Evolutionary conservation across 2,329 filamentous ascomycete genomes (phyloP), one percentile per base, ranked within the genome.

Genomic region (Hypoxylon rubiginosum): DNA sequence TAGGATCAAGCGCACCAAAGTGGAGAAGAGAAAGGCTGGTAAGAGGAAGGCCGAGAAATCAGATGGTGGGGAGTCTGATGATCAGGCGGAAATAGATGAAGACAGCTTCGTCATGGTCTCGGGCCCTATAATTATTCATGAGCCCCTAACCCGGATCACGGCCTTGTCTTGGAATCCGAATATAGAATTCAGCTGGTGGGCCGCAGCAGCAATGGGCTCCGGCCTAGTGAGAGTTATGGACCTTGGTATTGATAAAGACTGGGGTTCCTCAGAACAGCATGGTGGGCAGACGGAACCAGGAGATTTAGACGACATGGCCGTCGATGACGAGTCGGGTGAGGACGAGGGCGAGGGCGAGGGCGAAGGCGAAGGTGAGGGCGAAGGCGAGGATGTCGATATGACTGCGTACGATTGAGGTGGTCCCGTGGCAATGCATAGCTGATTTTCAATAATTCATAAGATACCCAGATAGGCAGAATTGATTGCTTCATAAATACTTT

Each of bases 101-200:
- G 72, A 73, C 5, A 71, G 70, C n/a, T 65, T 70, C 11, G 73
- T 62, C 8, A 72, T 75, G 62, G 65, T 68, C 3, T 59, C 82
- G 0, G 80, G 80, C 4, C 79, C 83, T 39, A 81, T 82, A 4
- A 79, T 85, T 4, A 82, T 91, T 10, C 85, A 89, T 71, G 90
- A 92, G 60, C 85, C 90, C 51, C 80, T 85, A 67, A 90, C 88
- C 9, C 84, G 89, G 50, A 80, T 92, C 68, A 88, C 88, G 4
- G 81, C 84, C 1, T 79, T 91, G 24, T 84, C 85, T 43, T 92
- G 90, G 90, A 92, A 92, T 73, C 88, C 90, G 1, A 92, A 92
- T 71, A 75, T 82, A 36, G 80, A 83, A n/a, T 90, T 84, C 71
- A 88, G 89, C 11, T 90, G 85, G 70, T 91, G 90, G 90, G 88